A percentile compares a stretch with the other conserved stretches of the same genome.
Evolutionary conservation across 2,329 filamentous ascomycete genomes (phyloP).

Genomic region (Penicillium sp.): DNA sequence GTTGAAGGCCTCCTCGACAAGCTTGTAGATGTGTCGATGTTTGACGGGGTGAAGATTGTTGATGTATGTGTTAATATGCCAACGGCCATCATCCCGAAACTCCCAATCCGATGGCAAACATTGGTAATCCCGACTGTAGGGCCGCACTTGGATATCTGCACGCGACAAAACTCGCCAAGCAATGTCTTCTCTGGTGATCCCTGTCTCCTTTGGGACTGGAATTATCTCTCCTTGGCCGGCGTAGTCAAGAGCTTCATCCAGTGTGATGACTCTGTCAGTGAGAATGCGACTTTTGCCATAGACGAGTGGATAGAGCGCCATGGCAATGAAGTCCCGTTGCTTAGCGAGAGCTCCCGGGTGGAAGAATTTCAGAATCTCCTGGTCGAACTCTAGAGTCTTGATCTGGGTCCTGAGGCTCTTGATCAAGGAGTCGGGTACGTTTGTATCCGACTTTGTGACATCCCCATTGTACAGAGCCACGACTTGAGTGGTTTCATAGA

Average conservation of each 20-base stretch:
- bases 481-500: constrained; percentile 45
- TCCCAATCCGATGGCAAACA: constrained; percentile 48
- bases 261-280: constrained; percentile 24
- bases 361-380: constrained; percentile 58
- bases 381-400: constrained; percentile 53
- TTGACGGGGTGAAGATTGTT: constrained; percentile 49
- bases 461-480: constrained; percentile 51
- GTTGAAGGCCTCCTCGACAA: constrained; percentile 42
- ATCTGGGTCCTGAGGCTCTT: constrained; percentile 49
- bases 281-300: constrained; percentile 36
- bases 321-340: constrained; percentile 65
- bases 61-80: constrained; percentile 46
- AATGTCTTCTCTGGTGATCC: constrained; percentile 35
- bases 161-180: constrained; percentile 31
- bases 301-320: constrained; percentile 62
- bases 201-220: constrained; percentile 27
- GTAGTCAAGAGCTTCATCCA: constrained; percentile 27
- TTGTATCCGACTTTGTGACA: constrained; percentile 57
- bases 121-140: constrained; percentile 44
- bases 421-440: constrained; percentile 43
- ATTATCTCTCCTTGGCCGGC: constrained; percentile 29
- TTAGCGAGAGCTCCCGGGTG: constrained; percentile 57
- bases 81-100: constrained; percentile 29
- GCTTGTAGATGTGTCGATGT: constrained; percentile 36
- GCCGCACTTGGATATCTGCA: constrained; percentile 29